Evolutionary conservation across 73 alveolate genomes (phyloP), one percentile per base, ranked within the genome.

Genomic region (Loxodes magnus): DNA sequence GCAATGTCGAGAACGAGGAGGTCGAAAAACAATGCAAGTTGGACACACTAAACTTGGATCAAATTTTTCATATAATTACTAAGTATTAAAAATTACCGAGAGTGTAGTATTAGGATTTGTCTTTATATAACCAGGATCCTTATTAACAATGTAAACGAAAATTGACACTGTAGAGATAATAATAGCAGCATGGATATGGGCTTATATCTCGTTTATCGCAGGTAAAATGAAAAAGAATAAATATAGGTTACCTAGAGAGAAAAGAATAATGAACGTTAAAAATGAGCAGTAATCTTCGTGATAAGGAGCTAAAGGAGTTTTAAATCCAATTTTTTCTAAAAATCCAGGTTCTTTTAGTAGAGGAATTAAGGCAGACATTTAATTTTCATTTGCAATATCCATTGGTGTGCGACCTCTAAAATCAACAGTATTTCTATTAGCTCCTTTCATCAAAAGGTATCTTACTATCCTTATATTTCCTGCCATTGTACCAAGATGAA

Each of bases 401-500:
- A 51, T 46, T 0, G 87, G 83, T 4, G 84, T 82, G 37, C 75
- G 5, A 14, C 92, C 92, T 12, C 79, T 74, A 10, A 42, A 34
- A 60, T 88, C 92, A 61, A 54, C 74, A 22, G 69, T 61, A 26
- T 49, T 51, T 56, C 80, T 56, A 14, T 70, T 27, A 3, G 84
- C 90, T 16, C 97, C 97, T 54, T 79, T 88, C 26, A 79, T 60
- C 4, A 88, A 64, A 33, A 88, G 74, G 39, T 74, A 62, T 74
- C 84, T 71, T 34, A 77, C 82, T 21, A 78, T 75, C 16, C 79
- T 22, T 5, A 77, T 53, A 33, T 71, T 62, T 55, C 69, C 74
- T 4, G 76, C 51, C 22, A 38, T 56, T 30, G 79, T 75, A 0
- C 90, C 84, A 17, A 88, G 60, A 70, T 88, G 97, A 31, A 88